A percentile compares a stretch with the other conserved stretches of the same genome.
Conservation (phyloP, 2,329 filamentous ascomycete species). For the Fusarium sp. region DNA sequence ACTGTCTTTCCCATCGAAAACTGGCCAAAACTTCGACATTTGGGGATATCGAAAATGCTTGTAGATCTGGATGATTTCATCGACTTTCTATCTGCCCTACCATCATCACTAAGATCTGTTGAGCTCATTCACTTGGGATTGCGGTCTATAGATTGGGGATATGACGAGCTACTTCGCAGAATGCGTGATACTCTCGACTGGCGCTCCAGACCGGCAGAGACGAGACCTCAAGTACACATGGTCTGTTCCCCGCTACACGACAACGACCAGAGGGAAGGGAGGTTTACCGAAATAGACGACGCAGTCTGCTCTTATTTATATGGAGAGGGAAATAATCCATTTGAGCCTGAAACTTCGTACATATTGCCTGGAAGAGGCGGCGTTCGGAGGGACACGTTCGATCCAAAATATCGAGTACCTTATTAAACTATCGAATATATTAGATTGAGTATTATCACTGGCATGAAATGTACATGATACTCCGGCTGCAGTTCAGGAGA, state of each 20-base stretch:
- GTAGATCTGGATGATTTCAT: background rate
- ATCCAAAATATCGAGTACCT: background rate
- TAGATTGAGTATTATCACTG: no score
- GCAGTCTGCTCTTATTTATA: background rate
- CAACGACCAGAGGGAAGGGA: no score
- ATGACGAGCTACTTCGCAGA: background rate
- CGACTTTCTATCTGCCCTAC: background rate
- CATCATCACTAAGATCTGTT: background rate
- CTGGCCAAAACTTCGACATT: slow-evolving; percentile 1
- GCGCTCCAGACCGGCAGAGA: background rate
- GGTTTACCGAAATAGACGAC: background rate
- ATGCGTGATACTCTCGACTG: slow-evolving; percentile 1
- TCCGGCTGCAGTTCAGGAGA: background rate
- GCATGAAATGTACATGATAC: no score
- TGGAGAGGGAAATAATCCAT: background rate
- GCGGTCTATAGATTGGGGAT: rapidly evolving
- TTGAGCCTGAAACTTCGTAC: background rate
- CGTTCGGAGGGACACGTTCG: background rate
- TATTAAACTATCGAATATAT: background rate
- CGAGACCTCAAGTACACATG: background rate
- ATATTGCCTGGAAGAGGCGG: background rate
- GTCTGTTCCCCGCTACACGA: background rate
- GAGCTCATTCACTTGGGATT: background rate
- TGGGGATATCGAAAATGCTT: background rate
- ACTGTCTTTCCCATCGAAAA: background rate